A percentile compares a stretch with the other conserved stretches of the same genome.
These are phyloP conservation scores for Chlorella sorokiniana DNA, from an alignment of 139 green algal genomes.

Conservation along the genomic window DNA sequence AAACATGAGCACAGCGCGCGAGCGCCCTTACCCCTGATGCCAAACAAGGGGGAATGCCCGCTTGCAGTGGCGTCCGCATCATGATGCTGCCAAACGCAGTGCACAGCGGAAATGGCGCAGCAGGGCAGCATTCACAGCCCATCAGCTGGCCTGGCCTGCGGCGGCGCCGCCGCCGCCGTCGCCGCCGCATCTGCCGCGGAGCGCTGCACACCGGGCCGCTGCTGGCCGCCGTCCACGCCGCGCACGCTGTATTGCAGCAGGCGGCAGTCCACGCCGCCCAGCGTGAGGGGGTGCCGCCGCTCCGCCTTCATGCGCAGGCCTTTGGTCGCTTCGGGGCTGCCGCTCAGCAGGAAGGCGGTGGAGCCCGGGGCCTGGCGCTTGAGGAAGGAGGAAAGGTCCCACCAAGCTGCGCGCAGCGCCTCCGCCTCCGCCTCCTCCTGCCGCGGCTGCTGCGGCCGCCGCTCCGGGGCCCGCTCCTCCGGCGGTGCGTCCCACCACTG, in stretches of 20 bases:
- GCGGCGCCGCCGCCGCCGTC: too few relatives aligned
- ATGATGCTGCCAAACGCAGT: too few relatives aligned
- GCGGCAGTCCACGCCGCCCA: constrained; percentile 73
- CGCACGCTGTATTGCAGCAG: constrained; percentile 68
- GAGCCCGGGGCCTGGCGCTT: constrained; percentile 44
- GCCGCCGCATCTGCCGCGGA: too few relatives aligned
- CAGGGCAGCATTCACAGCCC: too few relatives aligned
- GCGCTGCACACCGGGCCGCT: not conserved
- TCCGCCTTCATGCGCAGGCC: constrained; percentile 64
- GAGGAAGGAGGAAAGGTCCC: constrained; percentile 64
- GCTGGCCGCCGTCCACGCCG: not conserved
- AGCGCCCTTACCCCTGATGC: too few relatives aligned
- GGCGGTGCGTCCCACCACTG: not conserved
- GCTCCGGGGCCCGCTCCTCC: not conserved
- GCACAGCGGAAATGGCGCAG: too few relatives aligned
- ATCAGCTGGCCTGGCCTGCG: too few relatives aligned
- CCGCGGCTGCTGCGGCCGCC: not conserved
- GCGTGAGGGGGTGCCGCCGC: constrained; percentile 51
- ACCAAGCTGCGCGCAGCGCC: constrained; percentile 57
- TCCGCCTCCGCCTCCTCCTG: not conserved
- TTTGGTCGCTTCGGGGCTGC: constrained; percentile 57
- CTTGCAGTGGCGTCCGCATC: too few relatives aligned
- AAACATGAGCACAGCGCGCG: too few relatives aligned
- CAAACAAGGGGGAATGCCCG: too few relatives aligned
- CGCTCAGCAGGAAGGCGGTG: constrained; percentile 66